phyloP scores from a whole-genome alignment of 495 filamentous ascomycete genomes.

The Xeromyces bisporus region DNA sequence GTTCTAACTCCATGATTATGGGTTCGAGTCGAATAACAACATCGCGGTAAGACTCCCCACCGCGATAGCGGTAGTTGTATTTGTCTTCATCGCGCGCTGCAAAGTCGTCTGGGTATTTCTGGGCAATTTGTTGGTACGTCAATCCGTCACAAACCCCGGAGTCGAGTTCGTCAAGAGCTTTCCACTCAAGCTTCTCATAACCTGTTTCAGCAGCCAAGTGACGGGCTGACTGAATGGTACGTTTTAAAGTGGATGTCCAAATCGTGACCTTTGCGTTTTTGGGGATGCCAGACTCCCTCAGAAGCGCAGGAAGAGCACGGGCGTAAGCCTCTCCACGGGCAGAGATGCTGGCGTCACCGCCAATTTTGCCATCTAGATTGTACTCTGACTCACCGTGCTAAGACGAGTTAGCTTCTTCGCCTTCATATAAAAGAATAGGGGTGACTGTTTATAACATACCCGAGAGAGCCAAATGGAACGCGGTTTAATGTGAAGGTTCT shows the following conservation, averaged over 20 bases:
- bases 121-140: constrained; percentile 84
- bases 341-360: constrained; percentile 78
- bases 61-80: constrained; percentile 96
- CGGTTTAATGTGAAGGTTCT: constrained; percentile 96
- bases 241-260: constrained; percentile 90
- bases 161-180: constrained; percentile 93
- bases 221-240: constrained; percentile 81
- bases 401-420: too few relatives aligned
- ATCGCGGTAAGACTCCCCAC: constrained; percentile 92
- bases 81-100: constrained; percentile 89
- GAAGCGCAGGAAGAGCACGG: constrained; percentile 57
- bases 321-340: constrained; percentile 79
- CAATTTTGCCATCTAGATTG: constrained; percentile 77
- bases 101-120: constrained; percentile 86
- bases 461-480: constrained; percentile 93
- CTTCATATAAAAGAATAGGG: too few relatives aligned
- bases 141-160: constrained; percentile 91
- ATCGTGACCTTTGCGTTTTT: constrained; percentile 71
- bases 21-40: constrained; percentile 95
- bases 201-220: constrained; percentile 46
- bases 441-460: constrained; percentile 39
- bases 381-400: constrained; percentile 89
- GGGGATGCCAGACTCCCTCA: constrained; percentile 60
- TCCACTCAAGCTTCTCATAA: constrained; percentile 92
- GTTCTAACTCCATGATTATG: constrained; percentile 98